phyloP scores from a whole-genome alignment of 2,329 filamentous ascomycete genomes.

The Verticillium alfalfae region DNA sequence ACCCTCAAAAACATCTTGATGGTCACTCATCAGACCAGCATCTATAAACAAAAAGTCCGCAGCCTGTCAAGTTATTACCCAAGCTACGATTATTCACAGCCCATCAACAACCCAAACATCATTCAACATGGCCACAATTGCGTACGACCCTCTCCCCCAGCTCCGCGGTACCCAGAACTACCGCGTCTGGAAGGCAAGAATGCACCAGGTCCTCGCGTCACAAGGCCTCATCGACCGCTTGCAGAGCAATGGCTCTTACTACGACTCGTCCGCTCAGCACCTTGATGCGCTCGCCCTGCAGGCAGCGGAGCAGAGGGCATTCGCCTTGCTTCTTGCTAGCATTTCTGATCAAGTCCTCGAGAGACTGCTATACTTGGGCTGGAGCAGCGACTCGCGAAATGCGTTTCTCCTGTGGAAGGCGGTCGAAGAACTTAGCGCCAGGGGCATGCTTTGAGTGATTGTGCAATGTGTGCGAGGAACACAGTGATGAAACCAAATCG shows the following conservation, averaged over 20 bases:
- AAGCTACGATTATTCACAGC: background rate
- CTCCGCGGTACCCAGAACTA: background rate
- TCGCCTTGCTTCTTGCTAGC: background rate
- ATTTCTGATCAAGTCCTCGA: background rate
- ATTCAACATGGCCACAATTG: background rate
- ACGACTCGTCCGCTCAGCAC: constrained; percentile 4
- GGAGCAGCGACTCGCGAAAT: background rate
- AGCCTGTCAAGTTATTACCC: background rate
- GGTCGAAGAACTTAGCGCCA: background rate
- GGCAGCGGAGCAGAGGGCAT: constrained; percentile 1
- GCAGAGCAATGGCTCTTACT: background rate
- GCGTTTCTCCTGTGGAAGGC: background rate
- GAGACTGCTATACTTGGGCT: background rate
- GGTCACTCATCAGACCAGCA: background rate
- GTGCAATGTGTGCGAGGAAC: no score
- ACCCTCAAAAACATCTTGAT: background rate
- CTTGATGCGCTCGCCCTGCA: constrained; percentile 12
- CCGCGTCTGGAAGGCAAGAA: background rate
- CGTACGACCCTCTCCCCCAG: background rate
- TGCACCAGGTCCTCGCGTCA: background rate
- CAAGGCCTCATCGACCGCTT: background rate
- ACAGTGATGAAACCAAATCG: no score
- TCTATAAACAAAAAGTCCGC: background rate
- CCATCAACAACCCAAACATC: no score
- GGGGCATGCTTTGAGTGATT: background rate